Base-by-base conservation (phyloP, 306 rosid genomes). In the Cajanus cajan region DNA sequence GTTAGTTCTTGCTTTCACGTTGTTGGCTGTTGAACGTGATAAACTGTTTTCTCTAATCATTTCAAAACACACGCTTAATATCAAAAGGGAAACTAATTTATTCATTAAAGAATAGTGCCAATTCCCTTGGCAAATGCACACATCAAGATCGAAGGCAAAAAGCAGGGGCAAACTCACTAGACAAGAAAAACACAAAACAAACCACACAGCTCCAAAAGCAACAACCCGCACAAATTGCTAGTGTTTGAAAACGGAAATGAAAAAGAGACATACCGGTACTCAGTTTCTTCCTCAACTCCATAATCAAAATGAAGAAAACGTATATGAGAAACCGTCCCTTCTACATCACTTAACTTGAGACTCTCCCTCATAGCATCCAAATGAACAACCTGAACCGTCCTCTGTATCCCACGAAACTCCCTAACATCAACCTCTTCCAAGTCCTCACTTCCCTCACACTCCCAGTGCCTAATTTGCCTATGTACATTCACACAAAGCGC, bases 231-330 rank as follows among this genome's bases (percentile, higher is more conserved):
- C 41, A 41, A 22, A n/a, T 39, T 48, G 8, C 52, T 37, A n/a
- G n/a, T 45, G 22, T 61, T 28, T 40, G 15, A 37, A 59, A 72
- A 50, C 31, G 45, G 57, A 31, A 34, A 19, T 25, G 15, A 43
- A 62, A 45, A 24, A 45, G 51, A 24, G 9, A 82, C 91, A 83
- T 92, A 95, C 98, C 98, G 91, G 85, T 90, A 95, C 84, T 95
- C 94, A 0, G 88, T 74, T 82, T 82, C 89, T 57, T 88, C 90
- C 73, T 87, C 91, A 34, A 91, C 86, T 73, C 98, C 98, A 76
- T 86, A 74, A 74, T 82, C 93, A 78, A 85, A 77, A 68, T 91
- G 95, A 58, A 95, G 90, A 83, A 83, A 92, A 33, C 95, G 91
- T 86, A 92, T 77, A 44, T 87, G 91, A 33, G 88, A 80, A 82